Base-by-base conservation (phyloP, 805 yeast species). In the Cyberlindnera japonica region DNA sequence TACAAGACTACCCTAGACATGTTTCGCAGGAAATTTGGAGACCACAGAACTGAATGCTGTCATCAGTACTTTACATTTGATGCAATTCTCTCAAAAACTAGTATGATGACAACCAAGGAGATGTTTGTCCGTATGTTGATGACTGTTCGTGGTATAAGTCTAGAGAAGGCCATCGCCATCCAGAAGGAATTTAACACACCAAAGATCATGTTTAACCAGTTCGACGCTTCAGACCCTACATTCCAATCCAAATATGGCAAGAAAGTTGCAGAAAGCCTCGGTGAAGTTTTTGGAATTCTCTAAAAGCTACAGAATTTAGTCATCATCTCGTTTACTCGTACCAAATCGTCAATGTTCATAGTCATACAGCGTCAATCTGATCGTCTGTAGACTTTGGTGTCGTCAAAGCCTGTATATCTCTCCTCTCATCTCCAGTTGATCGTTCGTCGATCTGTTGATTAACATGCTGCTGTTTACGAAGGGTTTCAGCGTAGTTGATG, bases 131-230 rank as follows among this genome's bases (percentile, higher is more conserved):
- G 75, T 33, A 79, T 88, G 81, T 70, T 93, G 17, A 77, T 89
- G 83, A 75, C 89, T 3, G 72, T 84, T 3, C 73, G 76, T 45
- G 99, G 98, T 1, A 69, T 93, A 1, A 78, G 95, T 0, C 63
- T 86, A 22, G 97, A 91, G 47, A 88, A 85, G 57, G 99, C 99
- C 0, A 56, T 78, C 9, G 77, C 77, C 7, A 79, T 93, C 9
- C 97, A 90, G 61, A 66, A 67, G 15, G 58, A 70, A 30, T 93
- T 70, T 55, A 77, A 79, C 3, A 90, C 97, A 0, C 93, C 97
- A 0, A 64, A 65, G 25, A 58, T 55, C 15, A 67, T 91, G n/a
- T 57, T 81, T 11, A 66, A 69, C 16, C 76, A 71, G 10, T 84
- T 67, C 49, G 52, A 55, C 33, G 35, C 45, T 1, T 29, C 34